phyloP scores from a whole-genome alignment of 225 moss, liverwort and hornwort species.

The Rhytidiadelphus loreus region DNA sequence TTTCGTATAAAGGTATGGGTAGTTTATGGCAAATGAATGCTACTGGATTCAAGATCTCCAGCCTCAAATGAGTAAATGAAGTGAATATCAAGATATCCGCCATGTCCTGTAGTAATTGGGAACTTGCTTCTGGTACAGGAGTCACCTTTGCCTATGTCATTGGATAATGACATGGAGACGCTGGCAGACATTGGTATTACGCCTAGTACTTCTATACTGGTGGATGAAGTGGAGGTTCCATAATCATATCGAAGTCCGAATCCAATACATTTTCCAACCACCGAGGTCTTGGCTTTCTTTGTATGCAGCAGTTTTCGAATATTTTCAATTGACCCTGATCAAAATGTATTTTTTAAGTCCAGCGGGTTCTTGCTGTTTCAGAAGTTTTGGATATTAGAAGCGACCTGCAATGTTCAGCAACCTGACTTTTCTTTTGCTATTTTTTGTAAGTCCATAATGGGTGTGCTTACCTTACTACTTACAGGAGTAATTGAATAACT shows the following conservation, averaged over 20 bases:
- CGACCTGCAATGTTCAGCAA: neutral
- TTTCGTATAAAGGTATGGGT: neutral
- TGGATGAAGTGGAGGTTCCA: conserved; percentile 34
- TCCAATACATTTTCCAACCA: neutral
- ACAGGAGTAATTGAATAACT: neutral
- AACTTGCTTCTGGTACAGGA: conserved; percentile 23
- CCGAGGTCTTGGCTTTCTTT: neutral
- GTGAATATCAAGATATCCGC: neutral
- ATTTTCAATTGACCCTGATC: neutral
- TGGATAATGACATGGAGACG: conserved; percentile 57
- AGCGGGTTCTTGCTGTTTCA: neutral
- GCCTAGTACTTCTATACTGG: conserved; percentile 29
- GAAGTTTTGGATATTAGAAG: neutral
- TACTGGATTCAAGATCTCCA: neutral
- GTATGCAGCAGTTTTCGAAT: neutral
- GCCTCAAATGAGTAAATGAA: neutral
- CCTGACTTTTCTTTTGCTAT: neutral
- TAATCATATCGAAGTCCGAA: neutral
- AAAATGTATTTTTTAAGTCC: neutral
- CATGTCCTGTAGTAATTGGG: neutral
- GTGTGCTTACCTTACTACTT: neutral
- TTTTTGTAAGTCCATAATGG: neutral
- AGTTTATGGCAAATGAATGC: neutral
- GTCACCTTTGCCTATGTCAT: conserved; percentile 31
- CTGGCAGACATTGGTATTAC: conserved; percentile 41